Evolutionary conservation across 163 green algal species (phyloP).

Genomic region (Chlamydomonas reinhardtii): DNA sequence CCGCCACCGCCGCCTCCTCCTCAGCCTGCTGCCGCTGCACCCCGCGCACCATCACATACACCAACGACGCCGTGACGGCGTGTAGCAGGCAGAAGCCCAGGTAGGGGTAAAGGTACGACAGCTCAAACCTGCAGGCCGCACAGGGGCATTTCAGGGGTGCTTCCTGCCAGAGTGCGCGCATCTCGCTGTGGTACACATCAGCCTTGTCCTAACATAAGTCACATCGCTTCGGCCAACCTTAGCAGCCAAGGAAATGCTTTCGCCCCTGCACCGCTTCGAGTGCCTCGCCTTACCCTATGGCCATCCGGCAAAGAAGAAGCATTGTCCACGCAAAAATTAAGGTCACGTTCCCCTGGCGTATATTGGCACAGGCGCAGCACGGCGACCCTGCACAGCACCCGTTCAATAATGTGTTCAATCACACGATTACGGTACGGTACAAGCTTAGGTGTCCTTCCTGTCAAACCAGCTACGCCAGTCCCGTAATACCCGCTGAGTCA

Average conservation of each 20-base stretch:
- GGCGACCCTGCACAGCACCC: neutral
- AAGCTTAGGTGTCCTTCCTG: too few relatives aligned
- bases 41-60: constrained; percentile 4
- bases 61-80: neutral
- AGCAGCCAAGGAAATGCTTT: too few relatives aligned
- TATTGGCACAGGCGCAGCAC: constrained; percentile 20
- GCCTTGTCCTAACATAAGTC: too few relatives aligned
- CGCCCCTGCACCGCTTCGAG: too few relatives aligned
- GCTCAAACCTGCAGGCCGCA: neutral
- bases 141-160: neutral
- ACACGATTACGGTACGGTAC: too few relatives aligned
- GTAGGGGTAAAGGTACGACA: constrained; percentile 21
- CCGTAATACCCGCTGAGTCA: too few relatives aligned
- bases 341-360: constrained; percentile 11
- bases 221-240: too few relatives aligned
- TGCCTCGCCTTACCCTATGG: neutral
- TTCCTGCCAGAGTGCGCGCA: too few relatives aligned
- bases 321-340: constrained; percentile 1
- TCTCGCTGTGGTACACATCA: too few relatives aligned
- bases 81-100: constrained; percentile 14
- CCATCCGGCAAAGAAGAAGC: constrained; percentile 6
- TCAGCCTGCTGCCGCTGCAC: neutral
- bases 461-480: too few relatives aligned
- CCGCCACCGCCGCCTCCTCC: too few relatives aligned
- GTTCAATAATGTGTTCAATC: too few relatives aligned